Evolutionary conservation across 1,139 yeast species (phyloP).

Genomic region (Taiozyma sp.): DNA sequence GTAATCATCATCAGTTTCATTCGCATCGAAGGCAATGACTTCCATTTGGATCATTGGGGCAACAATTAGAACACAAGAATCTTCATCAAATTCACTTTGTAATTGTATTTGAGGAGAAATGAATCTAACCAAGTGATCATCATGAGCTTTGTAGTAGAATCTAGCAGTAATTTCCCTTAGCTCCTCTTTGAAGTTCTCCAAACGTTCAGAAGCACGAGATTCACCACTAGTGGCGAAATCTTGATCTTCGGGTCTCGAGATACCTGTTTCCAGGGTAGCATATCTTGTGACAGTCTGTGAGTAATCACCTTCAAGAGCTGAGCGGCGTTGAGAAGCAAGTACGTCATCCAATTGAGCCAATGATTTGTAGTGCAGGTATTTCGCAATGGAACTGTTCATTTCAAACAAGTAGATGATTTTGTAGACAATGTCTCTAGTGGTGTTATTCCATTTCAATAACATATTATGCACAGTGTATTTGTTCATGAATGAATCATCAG

Average conservation of each 20-base stretch:
- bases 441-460: slow-evolving; percentile 74
- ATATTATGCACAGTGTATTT: slow-evolving; percentile 75
- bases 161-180: slow-evolving; percentile 35
- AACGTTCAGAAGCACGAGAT: slow-evolving; percentile 19
- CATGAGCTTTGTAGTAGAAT: slow-evolving; percentile 43
- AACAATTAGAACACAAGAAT: slow-evolving; percentile 61
- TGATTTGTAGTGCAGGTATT: slow-evolving; percentile 61
- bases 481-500: slow-evolving; percentile 33
- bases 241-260: slow-evolving; percentile 1
- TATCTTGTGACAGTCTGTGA: slow-evolving; percentile 11
- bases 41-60: slow-evolving; percentile 70
- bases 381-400: slow-evolving; percentile 48
- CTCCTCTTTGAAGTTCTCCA: slow-evolving; percentile 46
- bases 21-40: slow-evolving; percentile 46
- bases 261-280: slow-evolving; percentile 14
- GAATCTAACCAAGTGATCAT: slow-evolving; percentile 64
- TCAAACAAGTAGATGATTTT: slow-evolving; percentile 57
- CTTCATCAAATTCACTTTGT: slow-evolving; percentile 57
- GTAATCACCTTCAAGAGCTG: slow-evolving; percentile 10
- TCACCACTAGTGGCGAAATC: slow-evolving; percentile 9
- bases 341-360: slow-evolving; percentile 55
- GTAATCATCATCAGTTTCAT: slow-evolving; percentile 42
- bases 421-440: slow-evolving; percentile 54
- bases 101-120: slow-evolving; percentile 85
- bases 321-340: slow-evolving; percentile 22